Conservation (phyloP, 768 basidiomycete genomes). For the Phanerochaete sordida region DNA sequence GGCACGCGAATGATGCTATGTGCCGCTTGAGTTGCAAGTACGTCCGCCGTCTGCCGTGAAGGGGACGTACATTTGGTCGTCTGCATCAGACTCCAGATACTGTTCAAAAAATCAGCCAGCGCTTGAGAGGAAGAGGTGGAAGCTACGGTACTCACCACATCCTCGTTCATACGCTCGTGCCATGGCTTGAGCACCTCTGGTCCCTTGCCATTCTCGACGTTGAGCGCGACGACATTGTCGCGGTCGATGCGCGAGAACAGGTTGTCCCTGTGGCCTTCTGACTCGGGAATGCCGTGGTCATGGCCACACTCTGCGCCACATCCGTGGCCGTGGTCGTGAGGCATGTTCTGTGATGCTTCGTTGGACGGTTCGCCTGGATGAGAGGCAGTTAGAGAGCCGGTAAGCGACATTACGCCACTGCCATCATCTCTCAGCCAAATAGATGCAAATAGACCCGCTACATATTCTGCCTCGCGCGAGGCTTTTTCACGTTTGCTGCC, state of each 20-base stretch:
- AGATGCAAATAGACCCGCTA: not conserved
- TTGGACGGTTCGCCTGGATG: not conserved
- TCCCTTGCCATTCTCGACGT: conserved; percentile 49
- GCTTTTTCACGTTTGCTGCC: too few species aligned
- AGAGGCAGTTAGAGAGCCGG: not conserved
- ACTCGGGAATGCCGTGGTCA: conserved; percentile 38
- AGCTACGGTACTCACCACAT: conserved; percentile 44
- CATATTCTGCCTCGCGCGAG: not conserved
- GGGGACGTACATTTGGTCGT: conserved; percentile 74
- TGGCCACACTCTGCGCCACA: conserved; percentile 55
- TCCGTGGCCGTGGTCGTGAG: conserved; percentile 52
- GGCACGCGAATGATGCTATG: conserved; percentile 80
- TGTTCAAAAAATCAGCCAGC: too few species aligned
- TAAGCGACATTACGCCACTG: not conserved
- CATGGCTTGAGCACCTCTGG: conserved; percentile 81
- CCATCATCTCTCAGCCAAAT: not conserved
- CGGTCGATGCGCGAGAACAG: conserved; percentile 76
- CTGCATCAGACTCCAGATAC: conserved; percentile 87
- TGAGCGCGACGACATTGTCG: conserved; percentile 76
- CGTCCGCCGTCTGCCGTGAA: not conserved
- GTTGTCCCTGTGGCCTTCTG: conserved; percentile 59
- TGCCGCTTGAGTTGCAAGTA: not conserved
- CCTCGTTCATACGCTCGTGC: conserved; percentile 72
- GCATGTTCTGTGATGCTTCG: conserved; percentile 33
- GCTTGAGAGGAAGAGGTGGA: conserved; percentile 5